Evolutionary conservation across 2,329 filamentous ascomycete species (phyloP).

Genomic region (Pyricularia grisea): DNA sequence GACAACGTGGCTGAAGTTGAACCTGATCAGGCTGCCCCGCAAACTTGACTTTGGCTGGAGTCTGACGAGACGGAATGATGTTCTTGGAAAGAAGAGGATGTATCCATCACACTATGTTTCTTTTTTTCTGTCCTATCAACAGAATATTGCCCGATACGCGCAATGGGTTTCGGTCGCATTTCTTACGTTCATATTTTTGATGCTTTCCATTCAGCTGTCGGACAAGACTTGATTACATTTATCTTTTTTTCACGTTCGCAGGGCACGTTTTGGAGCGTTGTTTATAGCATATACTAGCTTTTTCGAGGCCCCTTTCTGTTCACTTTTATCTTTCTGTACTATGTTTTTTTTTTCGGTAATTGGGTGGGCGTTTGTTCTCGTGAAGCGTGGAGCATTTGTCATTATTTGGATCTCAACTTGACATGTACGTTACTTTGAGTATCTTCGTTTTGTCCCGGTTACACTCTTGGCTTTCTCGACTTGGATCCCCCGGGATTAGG

Average conservation of each 20-base stretch:
- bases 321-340: background rate
- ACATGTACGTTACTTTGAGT: background rate
- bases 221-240: background rate
- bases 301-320: background rate
- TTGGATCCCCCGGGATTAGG: background rate
- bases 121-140: background rate
- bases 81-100: background rate
- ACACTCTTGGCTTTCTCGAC: background rate
- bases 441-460: background rate
- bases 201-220: background rate
- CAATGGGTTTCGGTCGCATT: background rate
- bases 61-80: background rate
- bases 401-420: background rate
- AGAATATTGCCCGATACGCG: background rate
- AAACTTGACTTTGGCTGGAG: background rate
- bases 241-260: background rate
- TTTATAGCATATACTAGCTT: background rate
- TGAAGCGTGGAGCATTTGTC: background rate
- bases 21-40: background rate
- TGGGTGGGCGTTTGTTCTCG: background rate
- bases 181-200: background rate
- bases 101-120: background rate
- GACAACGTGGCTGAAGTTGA: conserved; percentile 7
- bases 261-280: background rate
- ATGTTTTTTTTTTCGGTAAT: background rate